Evolutionary conservation across 495 filamentous ascomycete genomes (phyloP).

Genomic region (Penicillium waksmanii): DNA sequence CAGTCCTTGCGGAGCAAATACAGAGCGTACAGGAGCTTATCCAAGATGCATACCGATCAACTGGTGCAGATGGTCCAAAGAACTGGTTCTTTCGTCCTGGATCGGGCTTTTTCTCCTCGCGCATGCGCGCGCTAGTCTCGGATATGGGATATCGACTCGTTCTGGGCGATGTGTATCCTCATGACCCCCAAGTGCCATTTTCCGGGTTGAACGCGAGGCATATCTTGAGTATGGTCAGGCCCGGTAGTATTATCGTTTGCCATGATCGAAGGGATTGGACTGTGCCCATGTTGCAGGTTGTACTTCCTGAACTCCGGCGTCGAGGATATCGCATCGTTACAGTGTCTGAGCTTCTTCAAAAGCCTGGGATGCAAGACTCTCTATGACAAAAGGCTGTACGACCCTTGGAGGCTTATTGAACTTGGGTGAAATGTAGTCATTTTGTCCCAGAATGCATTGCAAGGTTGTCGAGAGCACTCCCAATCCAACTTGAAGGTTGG

Average conservation of each 20-base stretch:
- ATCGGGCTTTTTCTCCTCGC: slow-evolving; percentile 73
- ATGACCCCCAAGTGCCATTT: slow-evolving; percentile 77
- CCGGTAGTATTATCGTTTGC: slow-evolving; percentile 78
- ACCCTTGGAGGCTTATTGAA: too few relatives aligned
- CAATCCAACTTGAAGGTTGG: too few relatives aligned
- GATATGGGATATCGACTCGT: slow-evolving; percentile 67
- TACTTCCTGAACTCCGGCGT: slow-evolving; percentile 68
- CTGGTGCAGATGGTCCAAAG: slow-evolving; percentile 34
- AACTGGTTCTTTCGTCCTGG: slow-evolving; percentile 77
- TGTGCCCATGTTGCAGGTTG: slow-evolving; percentile 68
- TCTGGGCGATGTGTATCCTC: slow-evolving; percentile 81
- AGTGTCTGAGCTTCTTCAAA: slow-evolving; percentile 63
- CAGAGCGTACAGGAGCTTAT: slow-evolving; percentile 52
- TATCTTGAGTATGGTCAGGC: slow-evolving; percentile 74
- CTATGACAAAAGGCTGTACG: too few relatives aligned
- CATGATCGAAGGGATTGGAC: slow-evolving; percentile 85
- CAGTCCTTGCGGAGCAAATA: slow-evolving; percentile 43
- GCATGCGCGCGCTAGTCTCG: slow-evolving; percentile 61
- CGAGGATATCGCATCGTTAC: slow-evolving; percentile 71
- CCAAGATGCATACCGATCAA: slow-evolving; percentile 53
- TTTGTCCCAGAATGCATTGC: too few relatives aligned
- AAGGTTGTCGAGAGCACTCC: too few relatives aligned
- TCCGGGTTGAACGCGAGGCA: slow-evolving; percentile 74
- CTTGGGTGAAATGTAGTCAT: too few relatives aligned
- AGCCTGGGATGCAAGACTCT: background rate